These are phyloP conservation scores for Metarhizium rileyi DNA, from an alignment of 2,329 filamentous ascomycete species.

Conservation along the genomic window DNA sequence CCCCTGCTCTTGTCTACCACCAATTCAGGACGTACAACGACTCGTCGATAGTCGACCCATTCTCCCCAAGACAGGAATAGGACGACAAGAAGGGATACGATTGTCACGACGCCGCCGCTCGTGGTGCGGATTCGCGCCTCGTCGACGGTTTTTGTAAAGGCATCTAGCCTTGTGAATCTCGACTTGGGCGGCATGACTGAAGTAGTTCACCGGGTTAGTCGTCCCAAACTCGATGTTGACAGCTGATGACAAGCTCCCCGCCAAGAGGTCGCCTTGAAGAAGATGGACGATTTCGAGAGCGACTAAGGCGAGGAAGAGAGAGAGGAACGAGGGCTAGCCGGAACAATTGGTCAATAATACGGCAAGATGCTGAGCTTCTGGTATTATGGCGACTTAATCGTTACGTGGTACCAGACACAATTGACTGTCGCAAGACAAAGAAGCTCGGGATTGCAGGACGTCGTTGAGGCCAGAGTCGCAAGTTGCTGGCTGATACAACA, in stretches of 20 bases:
- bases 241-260: not conserved
- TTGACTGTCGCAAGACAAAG: conserved; percentile 1
- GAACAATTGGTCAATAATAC: not conserved
- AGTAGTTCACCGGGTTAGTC: not conserved
- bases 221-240: not conserved
- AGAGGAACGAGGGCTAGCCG: not conserved
- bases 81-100: conserved; percentile 79
- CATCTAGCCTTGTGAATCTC: conserved; percentile 91
- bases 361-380: not conserved
- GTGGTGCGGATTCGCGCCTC: conserved; percentile 95
- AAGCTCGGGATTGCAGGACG: not conserved
- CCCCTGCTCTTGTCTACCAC: conserved; percentile 95
- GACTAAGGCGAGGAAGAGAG: not conserved
- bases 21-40: conserved; percentile 82
- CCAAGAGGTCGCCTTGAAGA: not conserved
- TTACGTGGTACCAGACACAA: not conserved
- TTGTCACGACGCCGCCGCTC: conserved; percentile 89
- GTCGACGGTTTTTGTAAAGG: conserved; percentile 98
- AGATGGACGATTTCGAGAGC: not conserved
- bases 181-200: conserved; percentile 73
- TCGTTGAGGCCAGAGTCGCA: conserved; percentile 27
- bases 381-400: not conserved
- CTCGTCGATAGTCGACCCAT: conserved; percentile 85
- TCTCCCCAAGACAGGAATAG: conserved; percentile 87
- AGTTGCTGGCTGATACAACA: conserved; percentile 12